Percentiles rank a stretch among this genome's conserved stretches.
phyloP scores from a whole-genome alignment of 2,329 filamentous ascomycete species.

The Penicillium glabrum region DNA sequence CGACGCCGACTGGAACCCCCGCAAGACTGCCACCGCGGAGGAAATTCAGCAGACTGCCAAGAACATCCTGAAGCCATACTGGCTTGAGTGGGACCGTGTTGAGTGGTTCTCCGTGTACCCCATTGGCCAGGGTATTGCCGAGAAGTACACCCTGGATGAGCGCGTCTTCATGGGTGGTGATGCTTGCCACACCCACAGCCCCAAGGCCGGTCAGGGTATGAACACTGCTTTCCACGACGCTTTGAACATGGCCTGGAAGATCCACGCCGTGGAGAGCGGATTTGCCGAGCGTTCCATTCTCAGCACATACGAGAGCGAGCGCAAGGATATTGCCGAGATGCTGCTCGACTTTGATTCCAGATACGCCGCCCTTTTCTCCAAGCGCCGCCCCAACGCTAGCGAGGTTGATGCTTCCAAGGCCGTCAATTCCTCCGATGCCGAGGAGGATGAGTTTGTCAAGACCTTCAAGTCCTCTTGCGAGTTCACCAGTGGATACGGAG shows the following conservation, averaged over 20 bases:
- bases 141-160: conserved; percentile 64
- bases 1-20: conserved; percentile 61
- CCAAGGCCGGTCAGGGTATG: conserved; percentile 66
- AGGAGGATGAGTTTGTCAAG: conserved; percentile 74
- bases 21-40: conserved; percentile 59
- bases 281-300: conserved; percentile 75
- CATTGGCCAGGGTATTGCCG: conserved; percentile 65
- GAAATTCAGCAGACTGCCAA: conserved; percentile 60
- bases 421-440: conserved; percentile 27
- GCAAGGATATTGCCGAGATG: conserved; percentile 79
- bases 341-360: conserved; percentile 83
- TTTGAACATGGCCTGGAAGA: conserved; percentile 92
- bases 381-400: conserved; percentile 68
- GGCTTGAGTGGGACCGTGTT: conserved; percentile 62
- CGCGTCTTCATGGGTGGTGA: conserved; percentile 67
- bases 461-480: conserved; percentile 90
- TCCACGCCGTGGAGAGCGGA: conserved; percentile 82
- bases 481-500: conserved; percentile 89
- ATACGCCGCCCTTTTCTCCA: conserved; percentile 87
- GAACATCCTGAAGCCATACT: conserved; percentile 60
- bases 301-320: conserved; percentile 82
- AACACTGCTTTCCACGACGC: conserved; percentile 64
- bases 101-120: conserved; percentile 68
- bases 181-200: conserved; percentile 63
- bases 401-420: conserved; percentile 66